Conservation (phyloP, 148 eudicot genomes). For the Rhododendron vialii region DNA sequence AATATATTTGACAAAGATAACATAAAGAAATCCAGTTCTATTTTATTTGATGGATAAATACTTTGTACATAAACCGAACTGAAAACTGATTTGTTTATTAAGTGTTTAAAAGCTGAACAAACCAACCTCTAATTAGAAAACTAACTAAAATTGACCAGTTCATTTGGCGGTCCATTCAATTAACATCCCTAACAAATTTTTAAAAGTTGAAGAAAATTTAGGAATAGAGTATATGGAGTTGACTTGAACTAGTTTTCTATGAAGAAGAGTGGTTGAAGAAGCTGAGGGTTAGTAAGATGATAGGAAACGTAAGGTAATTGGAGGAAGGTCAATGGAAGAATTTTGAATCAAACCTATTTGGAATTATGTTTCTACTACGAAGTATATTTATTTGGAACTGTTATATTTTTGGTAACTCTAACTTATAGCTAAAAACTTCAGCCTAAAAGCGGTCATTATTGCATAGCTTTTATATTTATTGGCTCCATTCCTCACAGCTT, state of each 20-base stretch:
- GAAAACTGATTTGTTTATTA: not conserved
- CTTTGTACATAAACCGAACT: not conserved
- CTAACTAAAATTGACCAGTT: not conserved
- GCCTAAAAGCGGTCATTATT: not conserved
- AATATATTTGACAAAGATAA: too few species aligned
- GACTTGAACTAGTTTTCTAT: not conserved
- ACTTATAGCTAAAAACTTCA: not conserved
- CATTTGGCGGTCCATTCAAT: too few species aligned
- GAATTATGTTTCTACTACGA: too few species aligned
- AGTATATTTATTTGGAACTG: not conserved
- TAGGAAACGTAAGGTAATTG: not conserved
- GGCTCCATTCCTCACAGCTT: not conserved
- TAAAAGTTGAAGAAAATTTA: too few species aligned
- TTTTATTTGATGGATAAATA: not conserved
- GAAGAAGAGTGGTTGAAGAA: not conserved
- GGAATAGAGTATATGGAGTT: not conserved
- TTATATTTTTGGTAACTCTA: too few species aligned
- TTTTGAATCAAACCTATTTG: not conserved
- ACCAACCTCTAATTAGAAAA: not conserved
- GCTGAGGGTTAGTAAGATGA: not conserved
- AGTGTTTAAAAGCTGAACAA: not conserved
- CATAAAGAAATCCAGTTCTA: not conserved
- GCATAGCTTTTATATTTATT: not conserved
- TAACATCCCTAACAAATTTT: too few species aligned
- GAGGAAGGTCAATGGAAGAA: not conserved